Conservation (phyloP, 202 grass and related monocot species). For the Saccharum hybrid region DNA sequence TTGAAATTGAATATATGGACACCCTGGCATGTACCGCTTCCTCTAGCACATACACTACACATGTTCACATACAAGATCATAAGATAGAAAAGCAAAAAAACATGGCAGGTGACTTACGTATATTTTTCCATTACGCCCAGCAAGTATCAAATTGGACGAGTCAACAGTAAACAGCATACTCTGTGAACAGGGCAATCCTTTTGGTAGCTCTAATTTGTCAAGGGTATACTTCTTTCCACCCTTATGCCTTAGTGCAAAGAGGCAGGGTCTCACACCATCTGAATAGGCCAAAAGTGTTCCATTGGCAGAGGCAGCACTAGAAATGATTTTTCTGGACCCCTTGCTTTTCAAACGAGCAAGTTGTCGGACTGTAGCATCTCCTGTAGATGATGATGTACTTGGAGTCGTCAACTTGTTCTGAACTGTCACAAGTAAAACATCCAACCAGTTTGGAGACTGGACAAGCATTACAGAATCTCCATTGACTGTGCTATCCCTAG, state of each 20-base stretch:
- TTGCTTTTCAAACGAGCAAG: constrained; percentile 73
- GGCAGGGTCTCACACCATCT: constrained; percentile 59
- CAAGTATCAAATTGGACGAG: constrained; percentile 69
- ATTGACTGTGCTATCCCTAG: constrained; percentile 51
- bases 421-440: constrained; percentile 69
- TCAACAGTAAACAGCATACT: constrained; percentile 84
- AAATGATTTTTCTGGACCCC: constrained; percentile 70
- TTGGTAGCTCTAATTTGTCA: constrained; percentile 68
- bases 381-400: constrained; percentile 54
- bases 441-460: constrained; percentile 66
- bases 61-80: background rate
- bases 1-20: background rate
- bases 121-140: constrained; percentile 83
- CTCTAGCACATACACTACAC: background rate
- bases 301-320: constrained; percentile 59
- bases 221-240: constrained; percentile 58
- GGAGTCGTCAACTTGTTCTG: constrained; percentile 47
- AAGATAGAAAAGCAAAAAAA: background rate
- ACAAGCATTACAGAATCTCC: constrained; percentile 78
- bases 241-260: constrained; percentile 70
- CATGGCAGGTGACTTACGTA: constrained; percentile 64
- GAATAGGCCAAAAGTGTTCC: constrained; percentile 78
- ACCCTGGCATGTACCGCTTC: background rate
- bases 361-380: constrained; percentile 48
- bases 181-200: constrained; percentile 68